phyloP scores from a whole-genome alignment of 148 eudicot genomes.

The Persicaria tinctoria region DNA sequence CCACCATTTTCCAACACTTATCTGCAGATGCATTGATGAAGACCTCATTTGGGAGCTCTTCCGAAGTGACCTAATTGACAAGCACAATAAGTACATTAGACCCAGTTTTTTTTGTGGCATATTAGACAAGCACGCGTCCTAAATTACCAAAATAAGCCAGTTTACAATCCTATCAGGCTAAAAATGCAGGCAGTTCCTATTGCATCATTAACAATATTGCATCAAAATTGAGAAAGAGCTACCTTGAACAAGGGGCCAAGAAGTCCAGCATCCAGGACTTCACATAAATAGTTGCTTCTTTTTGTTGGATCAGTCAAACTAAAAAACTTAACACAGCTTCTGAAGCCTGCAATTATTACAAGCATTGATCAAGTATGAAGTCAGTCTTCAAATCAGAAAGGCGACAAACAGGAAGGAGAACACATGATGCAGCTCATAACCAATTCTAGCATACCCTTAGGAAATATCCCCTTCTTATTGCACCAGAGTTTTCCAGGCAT shows the following conservation, averaged over 20 bases:
- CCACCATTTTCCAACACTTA: constrained; percentile 40
- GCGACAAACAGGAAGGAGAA: background rate
- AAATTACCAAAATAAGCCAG: background rate
- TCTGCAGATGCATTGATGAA: constrained; percentile 24
- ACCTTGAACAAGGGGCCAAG: constrained; percentile 64
- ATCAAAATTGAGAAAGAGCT: background rate
- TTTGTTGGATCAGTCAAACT: constrained; percentile 23
- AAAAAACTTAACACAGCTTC: constrained; percentile 41
- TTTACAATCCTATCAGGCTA: background rate
- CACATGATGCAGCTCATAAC: background rate
- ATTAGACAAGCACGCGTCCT: background rate
- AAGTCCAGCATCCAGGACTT: constrained; percentile 40
- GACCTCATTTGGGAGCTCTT: constrained; percentile 32
- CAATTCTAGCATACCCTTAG: constrained; percentile 29
- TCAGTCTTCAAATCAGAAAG: background rate
- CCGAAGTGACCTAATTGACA: constrained; percentile 32
- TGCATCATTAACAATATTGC: background rate
- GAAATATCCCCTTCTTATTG: constrained; percentile 50
- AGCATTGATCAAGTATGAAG: background rate
- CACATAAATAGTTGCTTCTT: constrained; percentile 34
- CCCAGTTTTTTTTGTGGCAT: background rate
- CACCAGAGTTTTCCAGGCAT: constrained; percentile 42
- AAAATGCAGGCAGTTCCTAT: background rate
- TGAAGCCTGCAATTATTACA: constrained; percentile 32
- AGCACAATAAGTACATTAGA: background rate